Base-by-base conservation (phyloP, 805 yeast species). In the Nakazawaea holstii region DNA sequence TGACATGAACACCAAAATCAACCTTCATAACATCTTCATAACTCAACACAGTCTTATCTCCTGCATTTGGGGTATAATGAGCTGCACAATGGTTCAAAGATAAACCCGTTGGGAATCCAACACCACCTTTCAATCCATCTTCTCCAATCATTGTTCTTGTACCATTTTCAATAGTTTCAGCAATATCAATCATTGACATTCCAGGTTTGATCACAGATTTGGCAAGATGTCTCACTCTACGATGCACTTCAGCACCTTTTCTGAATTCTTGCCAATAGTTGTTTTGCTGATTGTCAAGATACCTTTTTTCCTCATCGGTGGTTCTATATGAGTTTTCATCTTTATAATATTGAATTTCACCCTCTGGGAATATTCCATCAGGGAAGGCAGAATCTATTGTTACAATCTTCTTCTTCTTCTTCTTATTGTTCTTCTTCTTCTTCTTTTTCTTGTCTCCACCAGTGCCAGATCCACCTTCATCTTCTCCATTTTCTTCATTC, bases 91-190 rank as follows among this genome's bases (percentile, higher is more conserved):
- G 87, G 67, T 94, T 94, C 53, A 92, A 66, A 1, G 96, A 88
- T 35, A 94, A 76, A 50, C 99, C 99, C n/a, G 97, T 90, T 43
- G 99, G 99, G 76, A 94, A 94, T 6, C 98, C 99, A 58, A 91
- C 80, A 35, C 99, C 99, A 14, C 89, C 94, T 51, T 77, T 73
- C 29, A 77, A 74, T 38, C 80, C 74, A 57, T 82, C 84, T 43
- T 84, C 84, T 38, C 76, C 84, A 13, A 90, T 76, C 56, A 84
- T 80, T 4, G 81, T 77, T 56, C 98, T 76, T 7, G 87, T 85
- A 0, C 92, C 78, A 60, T 89, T 79, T 66, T 94, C 99, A 57
- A 94, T 85, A 50, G 82, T 72, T 61, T 94, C 89, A 10, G 96
- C 97, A 55, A 94, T 80, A 52, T 90, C 96, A 24, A 80, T 85